Evolutionary conservation across 2,329 filamentous ascomycete species (phyloP).

Genomic region (Nigrograna mackinnonii): DNA sequence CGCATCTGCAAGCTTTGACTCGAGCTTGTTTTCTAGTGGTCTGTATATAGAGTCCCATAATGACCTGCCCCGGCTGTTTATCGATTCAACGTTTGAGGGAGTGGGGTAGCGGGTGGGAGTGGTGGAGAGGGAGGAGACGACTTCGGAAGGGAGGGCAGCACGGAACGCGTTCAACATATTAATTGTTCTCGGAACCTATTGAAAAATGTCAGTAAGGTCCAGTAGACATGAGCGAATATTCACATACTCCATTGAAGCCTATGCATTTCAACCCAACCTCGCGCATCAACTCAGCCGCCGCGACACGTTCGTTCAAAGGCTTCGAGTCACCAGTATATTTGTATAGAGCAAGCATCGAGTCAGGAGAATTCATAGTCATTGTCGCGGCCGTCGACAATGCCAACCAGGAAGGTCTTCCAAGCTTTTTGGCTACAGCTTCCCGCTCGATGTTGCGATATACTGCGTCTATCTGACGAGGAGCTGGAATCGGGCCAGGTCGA

Average conservation of each 20-base stretch:
- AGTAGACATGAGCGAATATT: background rate
- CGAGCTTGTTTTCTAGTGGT: conserved; percentile 72
- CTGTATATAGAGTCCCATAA: conserved; percentile 78
- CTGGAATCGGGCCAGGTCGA: conserved; percentile 37
- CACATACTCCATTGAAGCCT: conserved; percentile 66
- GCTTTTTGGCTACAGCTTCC: conserved; percentile 31
- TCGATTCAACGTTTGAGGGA: conserved; percentile 53
- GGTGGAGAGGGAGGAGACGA: conserved; percentile 58
- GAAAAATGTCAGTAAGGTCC: background rate
- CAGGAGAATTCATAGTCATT: conserved; percentile 82
- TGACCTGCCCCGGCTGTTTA: conserved; percentile 59
- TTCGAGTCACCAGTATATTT: conserved; percentile 27
- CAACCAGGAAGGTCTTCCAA: conserved; percentile 41
- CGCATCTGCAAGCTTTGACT: conserved; percentile 66
- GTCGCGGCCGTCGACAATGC: conserved; percentile 68
- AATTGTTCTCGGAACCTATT: conserved; percentile 73
- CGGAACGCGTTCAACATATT: conserved; percentile 75
- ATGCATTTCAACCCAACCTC: conserved; percentile 76
- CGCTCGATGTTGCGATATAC: conserved; percentile 34
- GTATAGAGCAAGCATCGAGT: conserved; percentile 67
- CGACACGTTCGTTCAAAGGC: conserved; percentile 37
- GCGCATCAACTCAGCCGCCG: conserved; percentile 69
- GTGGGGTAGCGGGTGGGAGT: conserved; percentile 53
- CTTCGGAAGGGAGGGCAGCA: conserved; percentile 58
- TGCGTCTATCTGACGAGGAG: conserved; percentile 32